These are phyloP conservation scores for Bimuria novae-zelandiae DNA, from an alignment of 2,329 filamentous ascomycete species.

Conservation along the genomic window DNA sequence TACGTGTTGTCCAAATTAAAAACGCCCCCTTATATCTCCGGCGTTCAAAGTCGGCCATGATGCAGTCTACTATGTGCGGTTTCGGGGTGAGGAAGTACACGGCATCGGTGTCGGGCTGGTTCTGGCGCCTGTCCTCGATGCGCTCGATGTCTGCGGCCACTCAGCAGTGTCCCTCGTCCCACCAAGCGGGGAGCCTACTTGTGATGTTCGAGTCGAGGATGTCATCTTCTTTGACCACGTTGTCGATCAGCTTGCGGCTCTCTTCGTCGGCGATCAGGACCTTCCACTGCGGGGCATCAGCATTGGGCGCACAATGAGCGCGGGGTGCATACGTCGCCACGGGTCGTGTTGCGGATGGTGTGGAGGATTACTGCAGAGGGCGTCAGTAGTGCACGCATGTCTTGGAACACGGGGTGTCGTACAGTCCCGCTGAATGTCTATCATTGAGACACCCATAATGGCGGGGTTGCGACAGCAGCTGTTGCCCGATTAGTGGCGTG, in stretches of 20 bases:
- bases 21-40: slow-evolving; percentile 78
- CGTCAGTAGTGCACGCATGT: slow-evolving; percentile 19
- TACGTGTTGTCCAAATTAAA: slow-evolving; percentile 81
- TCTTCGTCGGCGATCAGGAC: slow-evolving; percentile 86
- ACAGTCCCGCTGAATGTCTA: slow-evolving; percentile 83
- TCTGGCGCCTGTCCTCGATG: slow-evolving; percentile 83
- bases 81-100: slow-evolving; percentile 89
- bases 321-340: slow-evolving; percentile 70
- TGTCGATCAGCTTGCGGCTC: slow-evolving; percentile 85
- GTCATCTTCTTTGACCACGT: slow-evolving; percentile 91
- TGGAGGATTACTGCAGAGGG: slow-evolving; percentile 67
- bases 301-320: slow-evolving; percentile 20
- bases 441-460: slow-evolving; percentile 81
- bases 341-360: slow-evolving; percentile 76
- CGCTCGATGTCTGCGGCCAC: slow-evolving; percentile 81
- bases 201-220: slow-evolving; percentile 96
- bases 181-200: slow-evolving; percentile 61
- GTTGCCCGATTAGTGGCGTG: slow-evolving; percentile 12
- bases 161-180: slow-evolving; percentile 27
- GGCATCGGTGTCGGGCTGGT: slow-evolving; percentile 89
- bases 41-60: slow-evolving; percentile 89
- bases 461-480: slow-evolving; percentile 36
- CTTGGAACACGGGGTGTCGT: slow-evolving; percentile 19
- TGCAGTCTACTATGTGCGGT: slow-evolving; percentile 87
- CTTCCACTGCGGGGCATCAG: slow-evolving; percentile 76